Evolutionary conservation across 805 yeast genomes (phyloP), one percentile per base, ranked within the genome.

Genomic region (Clavispora asparagi): DNA sequence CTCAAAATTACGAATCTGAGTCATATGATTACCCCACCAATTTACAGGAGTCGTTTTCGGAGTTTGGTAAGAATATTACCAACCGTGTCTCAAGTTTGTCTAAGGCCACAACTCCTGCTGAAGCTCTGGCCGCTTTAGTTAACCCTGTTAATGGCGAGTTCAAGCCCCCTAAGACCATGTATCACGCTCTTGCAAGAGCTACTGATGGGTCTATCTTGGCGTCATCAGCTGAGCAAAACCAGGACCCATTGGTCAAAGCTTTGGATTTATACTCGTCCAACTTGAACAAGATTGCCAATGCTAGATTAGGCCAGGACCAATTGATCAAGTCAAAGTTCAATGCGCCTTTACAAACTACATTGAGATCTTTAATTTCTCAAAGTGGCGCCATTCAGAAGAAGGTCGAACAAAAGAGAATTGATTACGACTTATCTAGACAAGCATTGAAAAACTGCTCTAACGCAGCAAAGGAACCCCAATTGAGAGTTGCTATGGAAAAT

Each of bases 1-100:
- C 72, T 13, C 59, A 77, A 39, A 76, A 73, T 47, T 87, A 84
- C 66, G 91, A 84, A 58, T 77, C 71, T 54, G 95, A 87, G 65
- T 77, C 85, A 42, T 88, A 87, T 65, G 96, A 87, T 66, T 87
- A 87, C 63, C 96, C 96, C 9, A 78, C 81, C 45, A 83, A 83
- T 57, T 71, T 82, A 53, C 78, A 78, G 57, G 96, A 88, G 60
- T 81, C 90, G n/a, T 78, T 87, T 52, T 74, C 76, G 42, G 91
- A 85, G 51, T 76, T 86, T 48, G 82, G 89, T 43, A 82, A 82
- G 65, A 77, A 76, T 53, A 74, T 87, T 49, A 73, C 83, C 43
- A 72, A 75, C 45, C 79, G 87, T 55, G 83, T 87, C 41, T 73
- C 77, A 48, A 85, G 81, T 50, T 72, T 87, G 49, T 78, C 90